Base-by-base conservation (phyloP, 2,329 filamentous ascomycete genomes). In the Hypoxylon sp. region DNA sequence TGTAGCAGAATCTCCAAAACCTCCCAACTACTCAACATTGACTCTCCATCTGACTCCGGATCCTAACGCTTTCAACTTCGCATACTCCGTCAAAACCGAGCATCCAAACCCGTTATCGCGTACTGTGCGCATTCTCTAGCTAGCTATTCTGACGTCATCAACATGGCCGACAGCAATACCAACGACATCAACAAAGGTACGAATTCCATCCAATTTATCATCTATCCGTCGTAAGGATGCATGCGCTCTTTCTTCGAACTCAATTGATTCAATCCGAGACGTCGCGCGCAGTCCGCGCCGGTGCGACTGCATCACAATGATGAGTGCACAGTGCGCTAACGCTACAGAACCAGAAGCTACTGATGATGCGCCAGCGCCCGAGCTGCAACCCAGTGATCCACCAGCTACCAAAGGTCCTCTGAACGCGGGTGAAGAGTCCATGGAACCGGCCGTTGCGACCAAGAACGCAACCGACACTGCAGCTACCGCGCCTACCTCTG, bases 91-190 rank as follows among this genome's bases (percentile, higher is more conserved):
- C 42, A 11, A 46, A 24, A n/a, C 51, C 56, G 55, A 44, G 50
- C 48, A 44, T 60, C 46, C 40, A 44, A 56, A 65, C 36, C 53
- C 50, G 18, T 55, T 32, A 16, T 52, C 57, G 57, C 26, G 58
- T 32, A 74, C 74, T 71, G 71, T 74, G 68, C 60, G 36, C 57
- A 48, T 56, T 59, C 66, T 65, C 44, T 36, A 63, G 45, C 67
- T 65, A 36, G 49, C 38, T 62, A 38, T 65, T 63, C 70, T 73
- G 75, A 77, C 76, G 76, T 77, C 75, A 78, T 77, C 74, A 73
- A 71, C 59, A 78, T 78, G 76, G 72, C 76, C 53, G 71, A 74
- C 62, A 75, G 42, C 69, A 70, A 57, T 60, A 68, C 67, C 65
- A 70, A 71, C 49, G 64, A 55, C 67, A 68, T 73, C 71, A 69